Base-by-base conservation (phyloP, 768 basidiomycete genomes). In the Suillus fuscotomentosus region DNA sequence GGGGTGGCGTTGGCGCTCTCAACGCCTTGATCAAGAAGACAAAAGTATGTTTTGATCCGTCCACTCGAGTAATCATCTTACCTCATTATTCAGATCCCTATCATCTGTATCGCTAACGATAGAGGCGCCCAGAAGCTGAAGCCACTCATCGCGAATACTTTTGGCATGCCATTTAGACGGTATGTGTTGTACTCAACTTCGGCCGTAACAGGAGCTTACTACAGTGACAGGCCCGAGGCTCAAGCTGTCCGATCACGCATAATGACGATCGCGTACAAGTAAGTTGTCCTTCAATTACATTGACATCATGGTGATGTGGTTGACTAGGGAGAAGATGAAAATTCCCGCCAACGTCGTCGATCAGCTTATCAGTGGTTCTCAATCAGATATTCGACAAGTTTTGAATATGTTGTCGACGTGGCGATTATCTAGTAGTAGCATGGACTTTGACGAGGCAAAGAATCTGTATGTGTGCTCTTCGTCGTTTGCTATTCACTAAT, bases 331-430 rank as follows among this genome's bases (percentile, higher is more conserved):
- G 76, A 92, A 93, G 69, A 85, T 99, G 86, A 91, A 93, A 75
- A 80, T 98, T n/a, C 91, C 93, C 0, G 87, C 88, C 0, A 93
- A 93, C 64, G 97, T 96, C 48, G 77, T 99, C 41, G 97, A 99
- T 71, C 93, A 97, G 74, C 89, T 99, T 39, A 86, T 99, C 63
- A 76, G 80, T 2, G 92, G 97, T 5, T 84, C 95, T 2, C 93
- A 97, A 70, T 97, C 96, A 2, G 97, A 99, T 76, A 97, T 99
- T 64, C 91, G 97, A 3, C 97, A 97, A 74, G 94, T 99, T 22
- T 78, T 99, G 65, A 99, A 98, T 75, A 98, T 99, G 95, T 81
- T 99, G 14, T 97, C 97, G 5, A 99, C 97, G 0, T 99, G 95
- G 93, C 95, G 90, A 70, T 77, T 98, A n/a, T 91, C 90, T 10